These are phyloP conservation scores for Silene noctiflora DNA, from an alignment of 179 eudicot species.

Conservation along the genomic window DNA sequence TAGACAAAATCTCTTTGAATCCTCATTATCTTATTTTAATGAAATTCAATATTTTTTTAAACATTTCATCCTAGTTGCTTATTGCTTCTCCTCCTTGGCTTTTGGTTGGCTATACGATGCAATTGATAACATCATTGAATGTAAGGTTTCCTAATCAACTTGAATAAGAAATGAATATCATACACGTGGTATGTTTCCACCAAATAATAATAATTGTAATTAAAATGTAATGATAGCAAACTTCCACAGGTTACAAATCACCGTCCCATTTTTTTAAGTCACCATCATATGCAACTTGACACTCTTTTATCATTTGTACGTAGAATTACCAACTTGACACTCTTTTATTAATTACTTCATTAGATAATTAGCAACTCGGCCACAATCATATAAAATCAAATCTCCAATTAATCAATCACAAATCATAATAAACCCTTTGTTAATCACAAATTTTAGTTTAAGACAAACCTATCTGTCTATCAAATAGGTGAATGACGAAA, in stretches of 20 bases:
- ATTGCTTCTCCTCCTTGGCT: too few relatives aligned
- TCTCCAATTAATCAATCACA: neutral
- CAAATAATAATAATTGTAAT: neutral
- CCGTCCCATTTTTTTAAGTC: constrained; percentile 17
- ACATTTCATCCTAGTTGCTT: too few relatives aligned
- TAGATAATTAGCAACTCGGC: constrained; percentile 18
- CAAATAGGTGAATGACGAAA: too few relatives aligned
- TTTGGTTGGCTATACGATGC: neutral
- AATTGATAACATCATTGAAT: neutral
- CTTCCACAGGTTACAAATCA: constrained; percentile 14
- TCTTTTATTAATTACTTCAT: neutral
- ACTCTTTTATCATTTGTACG: neutral
- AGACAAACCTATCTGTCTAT: too few relatives aligned
- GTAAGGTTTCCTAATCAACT: neutral
- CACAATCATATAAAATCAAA: neutral
- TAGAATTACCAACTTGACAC: neutral
- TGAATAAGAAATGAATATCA: constrained; percentile 1
- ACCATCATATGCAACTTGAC: constrained; percentile 25
- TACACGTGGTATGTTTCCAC: constrained; percentile 13
- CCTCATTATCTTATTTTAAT: too few relatives aligned
- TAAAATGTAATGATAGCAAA: constrained; percentile 17
- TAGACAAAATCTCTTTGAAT: too few relatives aligned
- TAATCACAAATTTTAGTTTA: neutral
- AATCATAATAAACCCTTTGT: neutral
- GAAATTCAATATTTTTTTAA: too few relatives aligned